A percentile compares a stretch with the other conserved stretches of the same genome.
phyloP scores from a whole-genome alignment of 2,329 filamentous ascomycete genomes.

The Alternaria alternata region DNA sequence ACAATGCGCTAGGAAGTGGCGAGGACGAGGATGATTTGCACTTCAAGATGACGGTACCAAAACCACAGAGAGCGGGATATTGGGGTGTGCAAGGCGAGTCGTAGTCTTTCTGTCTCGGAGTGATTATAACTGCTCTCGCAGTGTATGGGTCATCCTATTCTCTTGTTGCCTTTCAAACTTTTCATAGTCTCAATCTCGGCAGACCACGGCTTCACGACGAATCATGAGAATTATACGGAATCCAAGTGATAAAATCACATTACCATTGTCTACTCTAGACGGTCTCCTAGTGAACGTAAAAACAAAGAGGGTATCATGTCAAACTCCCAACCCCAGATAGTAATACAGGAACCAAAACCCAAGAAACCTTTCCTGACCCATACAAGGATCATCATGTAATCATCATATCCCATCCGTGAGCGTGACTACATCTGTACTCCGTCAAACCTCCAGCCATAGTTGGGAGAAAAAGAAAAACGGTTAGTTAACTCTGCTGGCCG shows the following conservation, averaged over 20 bases:
- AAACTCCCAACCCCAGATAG: constrained; percentile 1
- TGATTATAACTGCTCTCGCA: neutral
- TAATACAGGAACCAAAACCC: neutral
- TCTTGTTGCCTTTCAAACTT: neutral
- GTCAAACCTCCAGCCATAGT: neutral
- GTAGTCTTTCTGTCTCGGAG: neutral
- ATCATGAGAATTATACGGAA: neutral
- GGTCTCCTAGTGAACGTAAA: neutral
- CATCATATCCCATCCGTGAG: neutral
- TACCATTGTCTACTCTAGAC: neutral
- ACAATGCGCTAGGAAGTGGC: constrained; percentile 29
- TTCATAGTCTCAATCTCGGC: neutral
- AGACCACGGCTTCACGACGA: neutral
- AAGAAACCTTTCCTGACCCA: neutral
- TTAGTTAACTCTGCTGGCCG: neutral
- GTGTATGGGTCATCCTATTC: too few species aligned
- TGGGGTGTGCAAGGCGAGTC: constrained; percentile 35
- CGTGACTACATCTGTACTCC: neutral
- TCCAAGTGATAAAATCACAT: neutral
- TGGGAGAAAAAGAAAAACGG: neutral
- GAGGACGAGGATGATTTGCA: constrained; percentile 44
- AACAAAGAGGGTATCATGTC: constrained; percentile 7
- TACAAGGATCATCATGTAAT: neutral
- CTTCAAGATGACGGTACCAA: constrained; percentile 39
- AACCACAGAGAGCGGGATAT: constrained; percentile 32